phyloP scores from a whole-genome alignment of 257 asterid genomes.

The Solanum chiquidenum region DNA sequence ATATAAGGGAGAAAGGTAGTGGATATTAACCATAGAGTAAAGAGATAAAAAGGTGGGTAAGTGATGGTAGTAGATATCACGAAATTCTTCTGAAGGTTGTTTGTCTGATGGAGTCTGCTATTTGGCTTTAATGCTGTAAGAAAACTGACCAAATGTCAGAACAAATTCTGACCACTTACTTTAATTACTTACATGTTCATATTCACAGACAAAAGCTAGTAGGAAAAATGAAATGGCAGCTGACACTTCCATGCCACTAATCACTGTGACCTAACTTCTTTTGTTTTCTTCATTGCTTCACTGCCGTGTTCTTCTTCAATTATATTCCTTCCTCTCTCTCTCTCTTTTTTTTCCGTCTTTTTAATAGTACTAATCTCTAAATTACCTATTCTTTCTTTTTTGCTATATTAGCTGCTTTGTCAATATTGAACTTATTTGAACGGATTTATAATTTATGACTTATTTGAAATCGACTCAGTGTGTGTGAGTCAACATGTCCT shows the following conservation, averaged over 20 bases:
- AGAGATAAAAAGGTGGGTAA: background rate
- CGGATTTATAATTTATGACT: background rate
- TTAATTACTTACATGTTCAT: slow-evolving; percentile 6
- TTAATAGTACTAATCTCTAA: background rate
- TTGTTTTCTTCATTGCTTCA: background rate
- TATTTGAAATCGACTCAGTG: background rate
- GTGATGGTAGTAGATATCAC: background rate
- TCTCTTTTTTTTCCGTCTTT: background rate
- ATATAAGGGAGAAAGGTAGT: background rate
- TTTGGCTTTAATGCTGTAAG: slow-evolving; percentile 1
- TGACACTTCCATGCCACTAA: slow-evolving; percentile 33
- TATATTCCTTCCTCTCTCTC: background rate
- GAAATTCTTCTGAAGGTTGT: slow-evolving; percentile 4
- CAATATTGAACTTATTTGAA: too few species aligned
- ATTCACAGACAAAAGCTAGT: slow-evolving; percentile 1
- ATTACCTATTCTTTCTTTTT: background rate
- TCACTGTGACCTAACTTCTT: background rate
- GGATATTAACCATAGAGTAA: background rate
- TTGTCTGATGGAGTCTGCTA: background rate
- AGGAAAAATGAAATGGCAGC: background rate
- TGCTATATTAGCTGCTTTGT: too few species aligned
- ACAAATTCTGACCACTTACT: slow-evolving; percentile 19
- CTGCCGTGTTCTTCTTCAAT: slow-evolving; percentile 1
- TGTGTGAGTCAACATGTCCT: background rate
- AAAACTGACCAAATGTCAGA: slow-evolving; percentile 4